A percentile compares a stretch with the other conserved stretches of the same genome.
Conservation (phyloP, 2,329 filamentous ascomycete species). For the Aspergillus sergii region DNA sequence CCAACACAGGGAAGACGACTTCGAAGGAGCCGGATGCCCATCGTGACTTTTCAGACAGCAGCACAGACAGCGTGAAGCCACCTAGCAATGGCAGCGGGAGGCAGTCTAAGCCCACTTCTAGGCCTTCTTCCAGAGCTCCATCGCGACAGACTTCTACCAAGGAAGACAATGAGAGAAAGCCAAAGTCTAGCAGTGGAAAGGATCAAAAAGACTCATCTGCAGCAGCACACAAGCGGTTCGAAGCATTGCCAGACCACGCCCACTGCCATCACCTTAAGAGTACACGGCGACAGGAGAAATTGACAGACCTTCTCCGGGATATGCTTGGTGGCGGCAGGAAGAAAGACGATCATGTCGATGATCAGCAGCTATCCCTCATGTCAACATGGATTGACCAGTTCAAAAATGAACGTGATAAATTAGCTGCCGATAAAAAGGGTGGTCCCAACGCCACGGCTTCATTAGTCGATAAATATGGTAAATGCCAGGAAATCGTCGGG, state of each 20-base stretch:
- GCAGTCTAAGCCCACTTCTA: constrained; percentile 28
- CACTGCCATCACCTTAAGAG: constrained; percentile 90
- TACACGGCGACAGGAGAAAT: constrained; percentile 88
- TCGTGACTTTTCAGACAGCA: constrained; percentile 42
- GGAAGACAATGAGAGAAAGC: constrained; percentile 32
- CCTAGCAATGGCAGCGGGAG: constrained; percentile 35
- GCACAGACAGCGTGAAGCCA: constrained; percentile 38
- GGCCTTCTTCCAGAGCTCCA: constrained; percentile 35
- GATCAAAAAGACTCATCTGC: constrained; percentile 37
- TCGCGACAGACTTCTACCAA: constrained; percentile 40
- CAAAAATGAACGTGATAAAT: constrained; percentile 79
- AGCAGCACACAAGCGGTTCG: constrained; percentile 54
- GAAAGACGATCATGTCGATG: constrained; percentile 61
- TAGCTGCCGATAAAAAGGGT: constrained; percentile 74
- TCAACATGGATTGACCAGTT: constrained; percentile 95
- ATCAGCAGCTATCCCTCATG: constrained; percentile 86
- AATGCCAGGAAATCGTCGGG: constrained; percentile 95
- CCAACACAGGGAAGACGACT: constrained; percentile 40
- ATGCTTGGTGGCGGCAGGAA: constrained; percentile 81
- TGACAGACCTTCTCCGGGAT: constrained; percentile 86
- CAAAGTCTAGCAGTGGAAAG: constrained; percentile 29
- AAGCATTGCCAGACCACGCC: constrained; percentile 64
- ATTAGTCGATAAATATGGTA: constrained; percentile 94
- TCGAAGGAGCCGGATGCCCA: constrained; percentile 35
- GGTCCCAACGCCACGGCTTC: constrained; percentile 75